These are phyloP conservation scores for Choricystis sp. DNA, from an alignment of 139 green algal species.

Conservation along the genomic window DNA sequence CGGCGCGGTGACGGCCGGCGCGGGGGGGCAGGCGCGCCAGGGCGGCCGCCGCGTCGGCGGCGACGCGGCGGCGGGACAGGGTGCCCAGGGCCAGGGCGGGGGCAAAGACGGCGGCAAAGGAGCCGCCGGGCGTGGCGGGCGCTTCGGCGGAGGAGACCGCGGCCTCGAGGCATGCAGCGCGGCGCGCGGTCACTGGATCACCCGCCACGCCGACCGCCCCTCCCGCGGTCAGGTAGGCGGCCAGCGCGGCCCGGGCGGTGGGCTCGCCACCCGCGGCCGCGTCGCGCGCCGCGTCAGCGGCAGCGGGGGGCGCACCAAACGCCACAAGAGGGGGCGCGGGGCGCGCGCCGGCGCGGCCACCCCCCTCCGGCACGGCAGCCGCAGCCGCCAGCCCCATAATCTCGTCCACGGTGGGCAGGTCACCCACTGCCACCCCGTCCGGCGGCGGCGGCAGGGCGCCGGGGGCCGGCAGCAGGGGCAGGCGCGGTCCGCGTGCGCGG, in stretches of 20 bases:
- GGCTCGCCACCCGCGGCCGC: background rate
- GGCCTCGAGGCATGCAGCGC: constrained; percentile 1
- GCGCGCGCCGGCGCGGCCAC: too few relatives aligned
- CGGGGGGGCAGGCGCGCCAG: constrained; percentile 5
- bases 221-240: background rate
- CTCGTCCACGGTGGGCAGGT: too few relatives aligned
- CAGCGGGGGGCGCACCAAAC: background rate
- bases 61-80: constrained; percentile 26
- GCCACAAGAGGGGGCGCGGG: background rate
- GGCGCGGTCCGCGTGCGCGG: too few relatives aligned
- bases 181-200: background rate
- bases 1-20: constrained; percentile 3
- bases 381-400: too few relatives aligned
- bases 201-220: too few relatives aligned
- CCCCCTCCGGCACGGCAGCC: too few relatives aligned
- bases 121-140: constrained; percentile 22
- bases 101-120: constrained; percentile 41
- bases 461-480: background rate
- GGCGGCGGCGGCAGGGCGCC: background rate
- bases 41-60: constrained; percentile 1
- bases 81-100: constrained; percentile 30
- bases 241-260: background rate
- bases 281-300: background rate
- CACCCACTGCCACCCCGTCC: background rate
- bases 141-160: constrained; percentile 6